phyloP scores from a whole-genome alignment of 2,329 filamentous ascomycete genomes.

The Colletotrichum agaves region DNA sequence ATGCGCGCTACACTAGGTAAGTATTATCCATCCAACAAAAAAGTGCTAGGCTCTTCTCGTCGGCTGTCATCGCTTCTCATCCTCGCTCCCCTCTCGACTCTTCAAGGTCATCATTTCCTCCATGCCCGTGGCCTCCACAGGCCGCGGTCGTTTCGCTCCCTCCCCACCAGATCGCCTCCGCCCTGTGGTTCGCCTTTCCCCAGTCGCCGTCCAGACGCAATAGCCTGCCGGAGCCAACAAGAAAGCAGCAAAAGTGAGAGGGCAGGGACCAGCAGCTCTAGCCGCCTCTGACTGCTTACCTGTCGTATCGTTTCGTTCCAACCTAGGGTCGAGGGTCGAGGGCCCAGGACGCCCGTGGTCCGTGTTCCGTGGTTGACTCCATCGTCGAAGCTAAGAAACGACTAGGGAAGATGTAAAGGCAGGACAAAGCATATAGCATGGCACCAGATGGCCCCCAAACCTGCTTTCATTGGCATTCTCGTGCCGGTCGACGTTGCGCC shows the following conservation, averaged over 20 bases:
- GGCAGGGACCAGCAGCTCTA: conserved; percentile 32
- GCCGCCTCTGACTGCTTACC: conserved; percentile 30
- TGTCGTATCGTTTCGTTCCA: conserved; percentile 21
- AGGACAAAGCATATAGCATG: conserved; percentile 3
- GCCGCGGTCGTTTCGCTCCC: conserved; percentile 31
- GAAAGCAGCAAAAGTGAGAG: conserved; percentile 11
- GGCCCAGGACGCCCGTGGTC: conserved; percentile 22
- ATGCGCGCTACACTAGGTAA: conserved; percentile 36
- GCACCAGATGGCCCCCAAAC: conserved; percentile 21
- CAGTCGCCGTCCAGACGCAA: conserved; percentile 25
- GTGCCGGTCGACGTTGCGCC: conserved; percentile 1
- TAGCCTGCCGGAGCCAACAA: conserved; percentile 30
- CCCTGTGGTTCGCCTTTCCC: conserved; percentile 36
- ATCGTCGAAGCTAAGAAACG: conserved; percentile 2
- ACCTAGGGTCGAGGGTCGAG: conserved; percentile 31
- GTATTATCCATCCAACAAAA: conserved; percentile 21
- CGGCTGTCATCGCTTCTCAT: conserved; percentile 23
- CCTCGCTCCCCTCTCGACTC: conserved; percentile 23
- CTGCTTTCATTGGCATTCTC: conserved; percentile 7
- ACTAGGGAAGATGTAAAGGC: conserved; percentile 12
- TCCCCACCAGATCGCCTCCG: conserved; percentile 36
- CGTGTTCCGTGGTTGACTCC: conserved; percentile 30
- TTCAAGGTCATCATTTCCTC: conserved; percentile 13
- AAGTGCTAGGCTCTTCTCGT: conserved; percentile 27
- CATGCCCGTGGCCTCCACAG: conserved; percentile 29